Evolutionary conservation across 2,329 filamentous ascomycete species (phyloP).

Genomic region (Bipolaris sorokiniana): DNA sequence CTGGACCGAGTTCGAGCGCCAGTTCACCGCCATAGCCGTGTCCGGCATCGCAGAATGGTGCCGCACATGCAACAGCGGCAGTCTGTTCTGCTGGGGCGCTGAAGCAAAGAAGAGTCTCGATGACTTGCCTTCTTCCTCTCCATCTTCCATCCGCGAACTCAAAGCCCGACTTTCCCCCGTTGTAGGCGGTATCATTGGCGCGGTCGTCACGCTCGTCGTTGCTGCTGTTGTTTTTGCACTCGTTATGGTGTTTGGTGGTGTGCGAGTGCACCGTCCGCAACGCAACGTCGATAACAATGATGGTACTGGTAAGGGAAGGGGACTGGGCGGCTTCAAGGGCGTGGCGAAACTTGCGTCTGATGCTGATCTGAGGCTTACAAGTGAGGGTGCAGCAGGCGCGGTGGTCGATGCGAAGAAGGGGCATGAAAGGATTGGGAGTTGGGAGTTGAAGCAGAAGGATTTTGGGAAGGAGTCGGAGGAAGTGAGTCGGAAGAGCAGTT

Average conservation of each 20-base stretch:
- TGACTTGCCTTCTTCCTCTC: neutral
- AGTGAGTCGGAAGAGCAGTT: slow-evolving; percentile 48
- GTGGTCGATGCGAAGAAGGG: slow-evolving; percentile 35
- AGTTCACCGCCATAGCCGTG: slow-evolving; percentile 54
- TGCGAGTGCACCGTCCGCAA: slow-evolving; percentile 52
- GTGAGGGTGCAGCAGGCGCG: slow-evolving; percentile 41
- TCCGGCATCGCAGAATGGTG: slow-evolving; percentile 61
- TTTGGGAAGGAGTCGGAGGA: slow-evolving; percentile 32
- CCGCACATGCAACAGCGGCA: slow-evolving; percentile 52
- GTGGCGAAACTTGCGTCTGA: slow-evolving; percentile 61
- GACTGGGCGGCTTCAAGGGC: slow-evolving; percentile 63
- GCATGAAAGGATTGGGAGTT: slow-evolving; percentile 63
- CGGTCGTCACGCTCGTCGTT: slow-evolving; percentile 57
- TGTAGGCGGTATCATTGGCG: slow-evolving; percentile 63
- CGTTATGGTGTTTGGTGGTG: slow-evolving; percentile 53
- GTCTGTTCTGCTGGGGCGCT: slow-evolving; percentile 60
- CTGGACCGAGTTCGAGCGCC: slow-evolving; percentile 58
- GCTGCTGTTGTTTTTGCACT: slow-evolving; percentile 51
- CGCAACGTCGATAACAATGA: slow-evolving; percentile 37
- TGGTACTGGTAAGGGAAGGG: slow-evolving; percentile 32
- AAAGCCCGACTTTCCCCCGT: slow-evolving; percentile 47
- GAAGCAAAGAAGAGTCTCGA: slow-evolving; percentile 17
- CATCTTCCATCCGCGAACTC: too few relatives aligned
- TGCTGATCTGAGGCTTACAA: slow-evolving; percentile 57
- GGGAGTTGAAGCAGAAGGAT: slow-evolving; percentile 58